Conservation (phyloP, 2,329 filamentous ascomycete genomes). For the Calonectria multiphialidica region DNA sequence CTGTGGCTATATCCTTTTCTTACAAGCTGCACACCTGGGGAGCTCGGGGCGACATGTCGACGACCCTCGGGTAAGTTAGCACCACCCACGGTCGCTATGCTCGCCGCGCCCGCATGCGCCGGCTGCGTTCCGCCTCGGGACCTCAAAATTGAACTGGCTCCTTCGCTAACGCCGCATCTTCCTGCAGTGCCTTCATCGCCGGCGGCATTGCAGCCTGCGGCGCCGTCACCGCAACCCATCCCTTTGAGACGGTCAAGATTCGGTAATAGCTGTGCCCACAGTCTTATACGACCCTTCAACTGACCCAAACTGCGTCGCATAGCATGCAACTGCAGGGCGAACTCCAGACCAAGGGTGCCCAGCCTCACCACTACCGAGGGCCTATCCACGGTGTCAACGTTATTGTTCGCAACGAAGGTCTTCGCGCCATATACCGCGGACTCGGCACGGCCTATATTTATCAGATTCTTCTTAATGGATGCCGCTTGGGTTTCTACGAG, state of each 20-base stretch:
- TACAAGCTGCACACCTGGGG: conserved; percentile 32
- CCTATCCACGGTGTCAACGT: conserved; percentile 92
- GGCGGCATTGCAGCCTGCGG: conserved; percentile 97
- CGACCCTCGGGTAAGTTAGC: conserved; percentile 51
- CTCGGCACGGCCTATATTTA: conserved; percentile 95
- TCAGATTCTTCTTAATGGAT: conserved; percentile 96
- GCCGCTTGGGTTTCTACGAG: conserved; percentile 97
- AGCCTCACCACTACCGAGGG: conserved; percentile 89
- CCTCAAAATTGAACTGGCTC: background rate
- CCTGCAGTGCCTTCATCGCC: conserved; percentile 84
- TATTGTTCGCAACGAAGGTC: conserved; percentile 90
- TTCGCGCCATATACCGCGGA: conserved; percentile 87
- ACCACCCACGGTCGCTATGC: background rate
- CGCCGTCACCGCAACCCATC: conserved; percentile 96
- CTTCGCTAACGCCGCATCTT: conserved; percentile 20
- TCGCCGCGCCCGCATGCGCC: conserved; percentile 21
- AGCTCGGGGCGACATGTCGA: conserved; percentile 43
- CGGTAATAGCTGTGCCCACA: conserved; percentile 67
- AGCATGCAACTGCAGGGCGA: conserved; percentile 97
- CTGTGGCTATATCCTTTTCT: background rate
- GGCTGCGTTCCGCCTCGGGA: conserved; percentile 3
- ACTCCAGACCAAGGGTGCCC: conserved; percentile 86
- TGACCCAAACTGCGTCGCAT: conserved; percentile 12
- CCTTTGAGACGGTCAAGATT: conserved; percentile 99
- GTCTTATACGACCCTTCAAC: background rate